A percentile compares a stretch with the other conserved stretches of the same genome.
These are phyloP conservation scores for Pseudogymnoascus destructans DNA, from an alignment of 2,329 filamentous ascomycete species.

Conservation along the genomic window DNA sequence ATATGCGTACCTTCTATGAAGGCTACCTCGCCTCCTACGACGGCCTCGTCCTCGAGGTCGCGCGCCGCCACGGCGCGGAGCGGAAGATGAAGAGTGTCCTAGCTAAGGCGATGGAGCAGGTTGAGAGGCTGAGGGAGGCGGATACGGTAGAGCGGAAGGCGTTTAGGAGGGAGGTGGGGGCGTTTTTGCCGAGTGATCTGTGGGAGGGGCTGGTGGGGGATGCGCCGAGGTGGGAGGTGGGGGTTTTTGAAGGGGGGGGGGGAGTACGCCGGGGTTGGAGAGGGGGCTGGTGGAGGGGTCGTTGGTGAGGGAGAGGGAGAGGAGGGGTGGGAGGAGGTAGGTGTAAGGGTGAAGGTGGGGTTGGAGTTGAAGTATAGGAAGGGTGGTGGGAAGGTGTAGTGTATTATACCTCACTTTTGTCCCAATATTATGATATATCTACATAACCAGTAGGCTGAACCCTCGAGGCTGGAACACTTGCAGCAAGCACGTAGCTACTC, in stretches of 20 bases:
- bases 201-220: conserved; percentile 62
- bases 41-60: conserved; percentile 70
- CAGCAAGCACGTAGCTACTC: too few relatives aligned
- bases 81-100: conserved; percentile 62
- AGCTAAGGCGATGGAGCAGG: conserved; percentile 61
- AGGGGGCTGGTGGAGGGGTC: conserved; percentile 21
- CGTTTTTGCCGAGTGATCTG: conserved; percentile 75
- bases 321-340: conserved; percentile 12
- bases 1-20: conserved; percentile 71
- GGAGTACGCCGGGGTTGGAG: conserved; percentile 18
- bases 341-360: background rate
- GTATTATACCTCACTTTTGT: background rate
- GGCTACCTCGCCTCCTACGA: conserved; percentile 77
- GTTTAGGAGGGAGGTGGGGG: conserved; percentile 72
- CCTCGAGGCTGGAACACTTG: too few relatives aligned
- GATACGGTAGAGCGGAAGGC: conserved; percentile 62
- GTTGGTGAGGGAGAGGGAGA: conserved; percentile 19
- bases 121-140: conserved; percentile 60
- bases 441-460: too few relatives aligned
- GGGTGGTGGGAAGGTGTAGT: background rate
- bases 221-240: conserved; percentile 22
- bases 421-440: background rate
- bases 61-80: conserved; percentile 59
- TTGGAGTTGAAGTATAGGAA: background rate
- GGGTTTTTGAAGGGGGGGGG: conserved; percentile 11